These are phyloP conservation scores for Perilla frutescens DNA, from an alignment of 257 asterid species.

Conservation along the genomic window DNA sequence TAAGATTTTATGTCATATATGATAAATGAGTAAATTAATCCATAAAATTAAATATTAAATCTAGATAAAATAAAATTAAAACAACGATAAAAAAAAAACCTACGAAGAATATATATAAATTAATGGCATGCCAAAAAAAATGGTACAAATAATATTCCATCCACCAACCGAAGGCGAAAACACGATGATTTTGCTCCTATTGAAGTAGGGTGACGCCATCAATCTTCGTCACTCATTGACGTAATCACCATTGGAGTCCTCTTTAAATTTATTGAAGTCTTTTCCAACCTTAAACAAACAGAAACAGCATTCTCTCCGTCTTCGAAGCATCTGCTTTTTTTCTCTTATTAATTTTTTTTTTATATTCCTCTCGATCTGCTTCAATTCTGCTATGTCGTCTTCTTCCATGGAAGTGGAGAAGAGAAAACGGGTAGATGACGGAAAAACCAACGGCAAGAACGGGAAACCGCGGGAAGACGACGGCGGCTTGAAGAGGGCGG, in stretches of 20 bases:
- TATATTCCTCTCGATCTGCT: neutral
- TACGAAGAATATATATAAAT: too few species aligned
- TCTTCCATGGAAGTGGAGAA: slow-evolving; percentile 30
- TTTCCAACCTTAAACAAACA: neutral
- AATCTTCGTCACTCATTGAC: neutral
- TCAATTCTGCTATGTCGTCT: neutral
- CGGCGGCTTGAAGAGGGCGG: slow-evolving; percentile 24
- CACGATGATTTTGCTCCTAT: neutral
- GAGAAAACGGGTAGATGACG: slow-evolving; percentile 36
- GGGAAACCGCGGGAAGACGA: slow-evolving; percentile 19
- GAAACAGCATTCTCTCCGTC: neutral
- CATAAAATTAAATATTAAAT: too few species aligned
- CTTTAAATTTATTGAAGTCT: slow-evolving; percentile 24
- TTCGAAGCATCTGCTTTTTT: slow-evolving; percentile 7
- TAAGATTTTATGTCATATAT: too few species aligned
- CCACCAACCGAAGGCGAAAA: neutral
- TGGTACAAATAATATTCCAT: too few species aligned
- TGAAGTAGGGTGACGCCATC: neutral
- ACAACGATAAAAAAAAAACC: too few species aligned
- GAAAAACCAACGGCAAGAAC: slow-evolving; percentile 24
- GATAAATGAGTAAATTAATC: too few species aligned
- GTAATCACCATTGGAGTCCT: slow-evolving; percentile 3
- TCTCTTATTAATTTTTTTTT: neutral
- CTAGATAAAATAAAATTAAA: too few species aligned
- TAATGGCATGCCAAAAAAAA: too few species aligned